Percentiles rank a stretch among this genome's conserved stretches.
These are phyloP conservation scores for Thalassiosira oceanica DNA, from an alignment of 352 stramenopile genomes.

Conservation along the genomic window DNA sequence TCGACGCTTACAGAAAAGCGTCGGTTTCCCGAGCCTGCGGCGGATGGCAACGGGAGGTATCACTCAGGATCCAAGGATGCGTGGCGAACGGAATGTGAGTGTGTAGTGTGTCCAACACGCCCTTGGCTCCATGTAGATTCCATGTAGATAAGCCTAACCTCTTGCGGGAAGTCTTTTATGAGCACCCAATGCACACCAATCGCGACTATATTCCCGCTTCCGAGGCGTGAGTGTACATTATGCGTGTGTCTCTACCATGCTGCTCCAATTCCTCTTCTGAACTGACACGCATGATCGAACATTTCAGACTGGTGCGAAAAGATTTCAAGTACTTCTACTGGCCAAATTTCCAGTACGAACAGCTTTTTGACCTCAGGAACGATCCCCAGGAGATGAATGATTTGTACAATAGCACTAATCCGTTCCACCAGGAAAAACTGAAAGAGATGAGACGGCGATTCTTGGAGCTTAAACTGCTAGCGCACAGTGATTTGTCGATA, in stretches of 20 bases:
- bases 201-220: slow-evolving; percentile 5
- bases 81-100: slow-evolving; percentile 59
- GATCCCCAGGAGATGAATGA: slow-evolving; percentile 67
- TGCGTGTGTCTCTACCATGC: neutral
- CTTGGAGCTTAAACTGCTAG: slow-evolving; percentile 43
- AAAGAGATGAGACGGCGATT: slow-evolving; percentile 48
- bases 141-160: slow-evolving; percentile 29
- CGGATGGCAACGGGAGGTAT: slow-evolving; percentile 42
- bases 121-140: slow-evolving; percentile 59
- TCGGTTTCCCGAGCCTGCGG: slow-evolving; percentile 24
- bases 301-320: slow-evolving; percentile 64
- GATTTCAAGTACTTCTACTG: slow-evolving; percentile 75
- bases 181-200: slow-evolving; percentile 40
- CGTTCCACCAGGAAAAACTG: slow-evolving; percentile 29
- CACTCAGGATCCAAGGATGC: slow-evolving; percentile 37
- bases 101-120: too few relatives aligned
- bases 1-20: slow-evolving; percentile 10
- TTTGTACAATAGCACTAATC: slow-evolving; percentile 33
- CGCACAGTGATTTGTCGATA: slow-evolving; percentile 36
- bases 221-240: neutral
- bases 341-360: slow-evolving; percentile 54
- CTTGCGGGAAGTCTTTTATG: slow-evolving; percentile 83
- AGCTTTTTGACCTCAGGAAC: slow-evolving; percentile 64
- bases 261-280: too few relatives aligned
- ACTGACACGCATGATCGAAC: slow-evolving; percentile 30